Evolutionary conservation across 805 yeast species (phyloP).

Genomic region (Cyberlindnera mrakii): DNA sequence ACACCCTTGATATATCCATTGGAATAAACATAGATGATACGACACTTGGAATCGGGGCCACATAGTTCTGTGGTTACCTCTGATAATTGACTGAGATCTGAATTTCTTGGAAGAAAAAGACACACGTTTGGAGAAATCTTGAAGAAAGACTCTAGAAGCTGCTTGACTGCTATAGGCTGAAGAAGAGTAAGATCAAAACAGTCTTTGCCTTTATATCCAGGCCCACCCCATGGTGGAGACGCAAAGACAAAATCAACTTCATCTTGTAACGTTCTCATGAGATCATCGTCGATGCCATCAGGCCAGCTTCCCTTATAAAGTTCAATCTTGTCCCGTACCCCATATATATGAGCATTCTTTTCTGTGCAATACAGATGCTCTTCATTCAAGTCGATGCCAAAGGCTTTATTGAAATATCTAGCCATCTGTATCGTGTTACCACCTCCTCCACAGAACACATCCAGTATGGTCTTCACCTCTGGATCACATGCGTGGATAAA

Average conservation of each 20-base stretch:
- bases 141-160: slow-evolving; percentile 37
- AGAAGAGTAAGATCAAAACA: slow-evolving; percentile 41
- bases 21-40: slow-evolving; percentile 38
- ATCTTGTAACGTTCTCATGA: slow-evolving; percentile 1
- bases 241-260: slow-evolving; percentile 52
- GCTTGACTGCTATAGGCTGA: slow-evolving; percentile 42
- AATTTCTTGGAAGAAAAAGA: slow-evolving; percentile 59
- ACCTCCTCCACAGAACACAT: slow-evolving; percentile 84
- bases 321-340: slow-evolving; percentile 45
- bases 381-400: slow-evolving; percentile 57
- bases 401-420: slow-evolving; percentile 43
- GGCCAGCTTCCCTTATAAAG: slow-evolving; percentile 43
- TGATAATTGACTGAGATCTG: slow-evolving; percentile 46
- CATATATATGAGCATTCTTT: slow-evolving; percentile 63
- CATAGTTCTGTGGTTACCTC: slow-evolving; percentile 38
- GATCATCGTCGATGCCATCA: slow-evolving; percentile 16
- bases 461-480: slow-evolving; percentile 42
- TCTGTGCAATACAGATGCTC: slow-evolving; percentile 60
- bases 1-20: slow-evolving; percentile 47
- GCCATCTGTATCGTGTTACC: slow-evolving; percentile 82
- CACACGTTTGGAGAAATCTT: slow-evolving; percentile 43
- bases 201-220: slow-evolving; percentile 39
- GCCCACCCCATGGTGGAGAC: slow-evolving; percentile 94
- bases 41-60: slow-evolving; percentile 38
- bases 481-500: slow-evolving; percentile 48